Conservation (phyloP, 345 rosid species). For the Bruguiera sexangula region DNA sequence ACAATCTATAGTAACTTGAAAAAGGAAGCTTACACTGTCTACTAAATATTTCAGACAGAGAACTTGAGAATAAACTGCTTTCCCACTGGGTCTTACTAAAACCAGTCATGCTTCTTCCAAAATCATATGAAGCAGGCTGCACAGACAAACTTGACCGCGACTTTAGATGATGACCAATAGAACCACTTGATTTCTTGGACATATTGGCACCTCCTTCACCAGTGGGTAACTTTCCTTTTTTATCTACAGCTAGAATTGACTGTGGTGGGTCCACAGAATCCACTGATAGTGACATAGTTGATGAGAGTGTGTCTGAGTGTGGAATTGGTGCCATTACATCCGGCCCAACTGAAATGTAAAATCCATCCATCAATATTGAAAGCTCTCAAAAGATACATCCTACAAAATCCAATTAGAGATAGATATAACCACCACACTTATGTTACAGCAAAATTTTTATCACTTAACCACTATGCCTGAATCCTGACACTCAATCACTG, state of each 20-base stretch:
- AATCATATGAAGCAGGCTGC: slow-evolving; percentile 34
- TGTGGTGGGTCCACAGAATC: slow-evolving; percentile 25
- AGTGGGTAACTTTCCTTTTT: slow-evolving; percentile 25
- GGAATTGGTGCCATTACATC: slow-evolving; percentile 25
- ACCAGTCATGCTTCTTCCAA: slow-evolving; percentile 35
- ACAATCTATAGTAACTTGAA: not conserved
- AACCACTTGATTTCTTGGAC: slow-evolving; percentile 27
- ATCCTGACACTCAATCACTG: slow-evolving; percentile 2
- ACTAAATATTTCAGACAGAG: slow-evolving; percentile 74
- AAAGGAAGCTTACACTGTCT: slow-evolving; percentile 52
- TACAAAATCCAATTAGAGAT: not conserved
- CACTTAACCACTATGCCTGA: not conserved
- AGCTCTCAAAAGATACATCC: not conserved
- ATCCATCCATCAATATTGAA: slow-evolving; percentile 1
- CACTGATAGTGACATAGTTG: slow-evolving; percentile 14
- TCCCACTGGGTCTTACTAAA: slow-evolving; percentile 47
- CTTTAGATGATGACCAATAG: slow-evolving; percentile 41
- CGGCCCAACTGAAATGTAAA: slow-evolving; percentile 17
- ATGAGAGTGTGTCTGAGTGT: slow-evolving; percentile 28
- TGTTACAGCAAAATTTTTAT: not conserved
- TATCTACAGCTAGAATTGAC: slow-evolving; percentile 23
- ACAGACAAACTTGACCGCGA: slow-evolving; percentile 41
- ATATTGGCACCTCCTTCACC: slow-evolving; percentile 36
- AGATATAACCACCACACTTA: not conserved
- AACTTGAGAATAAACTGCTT: slow-evolving; percentile 93